Percentiles rank a stretch among this genome's conserved stretches.
These are phyloP conservation scores for Lachnellula subtilissima DNA, from an alignment of 2,329 filamentous ascomycete genomes.

Conservation along the genomic window DNA sequence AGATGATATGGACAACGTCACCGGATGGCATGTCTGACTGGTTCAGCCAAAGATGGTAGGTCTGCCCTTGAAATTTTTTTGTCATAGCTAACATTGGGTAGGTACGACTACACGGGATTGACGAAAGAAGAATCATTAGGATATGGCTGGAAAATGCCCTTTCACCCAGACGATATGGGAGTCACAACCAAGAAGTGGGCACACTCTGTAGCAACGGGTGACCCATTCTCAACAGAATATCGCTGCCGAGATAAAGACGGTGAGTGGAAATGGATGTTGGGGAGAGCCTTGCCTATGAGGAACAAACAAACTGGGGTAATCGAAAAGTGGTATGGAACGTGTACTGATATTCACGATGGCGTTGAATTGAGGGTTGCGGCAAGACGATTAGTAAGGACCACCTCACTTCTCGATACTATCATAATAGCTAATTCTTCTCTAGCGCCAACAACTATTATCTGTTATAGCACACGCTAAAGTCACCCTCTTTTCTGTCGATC, in stretches of 20 bases:
- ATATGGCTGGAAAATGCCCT: constrained; percentile 55
- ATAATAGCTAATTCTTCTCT: not conserved
- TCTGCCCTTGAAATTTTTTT: not conserved
- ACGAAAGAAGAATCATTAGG: constrained; percentile 58
- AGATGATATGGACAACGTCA: constrained; percentile 69
- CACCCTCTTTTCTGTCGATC: constrained; percentile 69
- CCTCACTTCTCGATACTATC: not conserved
- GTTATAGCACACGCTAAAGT: constrained; percentile 72
- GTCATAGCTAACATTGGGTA: constrained; percentile 3
- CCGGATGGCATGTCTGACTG: constrained; percentile 66
- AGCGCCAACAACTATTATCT: constrained; percentile 62
- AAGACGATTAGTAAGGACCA: constrained; percentile 46
- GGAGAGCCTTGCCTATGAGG: constrained; percentile 62
- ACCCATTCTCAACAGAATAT: constrained; percentile 67
- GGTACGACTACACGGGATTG: constrained; percentile 69
- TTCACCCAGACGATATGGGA: constrained; percentile 65
- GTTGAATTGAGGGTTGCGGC: constrained; percentile 64
- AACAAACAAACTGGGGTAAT: constrained; percentile 63
- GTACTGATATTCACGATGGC: constrained; percentile 72
- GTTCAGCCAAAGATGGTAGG: constrained; percentile 65
- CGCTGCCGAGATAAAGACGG: constrained; percentile 62
- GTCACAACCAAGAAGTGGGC: constrained; percentile 54
- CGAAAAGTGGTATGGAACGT: constrained; percentile 76
- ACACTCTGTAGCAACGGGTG: constrained; percentile 60
- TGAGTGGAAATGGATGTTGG: constrained; percentile 75